A percentile compares a stretch with the other conserved stretches of the same genome.
Evolutionary conservation across 345 rosid genomes (phyloP).

Genomic region (Euphorbia lathyris): DNA sequence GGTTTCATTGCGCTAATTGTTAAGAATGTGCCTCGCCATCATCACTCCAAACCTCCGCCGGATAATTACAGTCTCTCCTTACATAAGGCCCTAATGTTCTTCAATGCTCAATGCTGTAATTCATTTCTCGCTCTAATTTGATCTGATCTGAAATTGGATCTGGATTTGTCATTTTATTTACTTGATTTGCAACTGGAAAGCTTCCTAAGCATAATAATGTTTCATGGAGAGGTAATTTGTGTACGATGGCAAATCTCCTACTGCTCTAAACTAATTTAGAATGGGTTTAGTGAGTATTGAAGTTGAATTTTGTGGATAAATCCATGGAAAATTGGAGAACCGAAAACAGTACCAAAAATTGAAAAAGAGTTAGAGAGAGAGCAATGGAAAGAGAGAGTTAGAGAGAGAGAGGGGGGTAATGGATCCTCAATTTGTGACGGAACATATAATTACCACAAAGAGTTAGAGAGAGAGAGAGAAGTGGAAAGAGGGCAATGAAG

Average conservation of each 20-base stretch:
- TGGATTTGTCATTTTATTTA: not conserved
- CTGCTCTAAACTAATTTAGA: too few relatives aligned
- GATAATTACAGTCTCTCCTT: slow-evolving; percentile 91
- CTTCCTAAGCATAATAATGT: slow-evolving; percentile 89
- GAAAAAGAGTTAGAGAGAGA: too few relatives aligned
- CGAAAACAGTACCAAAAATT: too few relatives aligned
- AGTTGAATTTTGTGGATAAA: too few relatives aligned
- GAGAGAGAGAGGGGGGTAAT: too few relatives aligned
- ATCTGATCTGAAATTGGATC: slow-evolving; percentile 1
- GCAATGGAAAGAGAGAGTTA: too few relatives aligned
- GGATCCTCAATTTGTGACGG: too few relatives aligned
- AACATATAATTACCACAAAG: too few relatives aligned
- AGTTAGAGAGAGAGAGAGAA: too few relatives aligned
- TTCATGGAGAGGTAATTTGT: slow-evolving; percentile 92
- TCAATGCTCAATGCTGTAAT: slow-evolving; percentile 90
- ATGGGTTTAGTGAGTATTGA: too few relatives aligned
- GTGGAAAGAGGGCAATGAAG: too few relatives aligned
- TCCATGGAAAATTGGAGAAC: too few relatives aligned
- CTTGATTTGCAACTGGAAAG: slow-evolving; percentile 63
- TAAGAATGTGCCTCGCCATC: slow-evolving; percentile 80
- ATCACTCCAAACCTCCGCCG: slow-evolving; percentile 45
- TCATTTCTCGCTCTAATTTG: not conserved
- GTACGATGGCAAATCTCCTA: slow-evolving; percentile 72
- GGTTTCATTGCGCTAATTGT: slow-evolving; percentile 78
- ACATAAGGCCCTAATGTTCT: slow-evolving; percentile 93